phyloP scores from a whole-genome alignment of 805 yeast species.

The Wickerhamomyces chambardii region DNA sequence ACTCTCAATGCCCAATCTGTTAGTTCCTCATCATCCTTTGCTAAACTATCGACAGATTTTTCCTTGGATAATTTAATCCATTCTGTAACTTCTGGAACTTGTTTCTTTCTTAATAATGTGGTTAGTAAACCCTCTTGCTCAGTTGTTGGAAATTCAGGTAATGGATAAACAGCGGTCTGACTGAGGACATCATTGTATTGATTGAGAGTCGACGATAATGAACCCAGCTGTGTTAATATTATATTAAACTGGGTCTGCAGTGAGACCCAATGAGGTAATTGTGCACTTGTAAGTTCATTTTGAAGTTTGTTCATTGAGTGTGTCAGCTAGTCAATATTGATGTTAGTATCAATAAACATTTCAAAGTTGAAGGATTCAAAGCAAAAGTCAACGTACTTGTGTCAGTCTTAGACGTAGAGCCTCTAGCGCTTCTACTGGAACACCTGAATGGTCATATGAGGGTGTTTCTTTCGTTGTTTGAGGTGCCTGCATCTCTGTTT shows the following conservation, averaged over 20 bases:
- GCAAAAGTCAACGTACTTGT: constrained; percentile 23
- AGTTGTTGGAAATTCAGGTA: constrained; percentile 76
- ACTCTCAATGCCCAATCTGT: constrained; percentile 58
- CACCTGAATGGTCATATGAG: constrained; percentile 27
- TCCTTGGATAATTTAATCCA: constrained; percentile 57
- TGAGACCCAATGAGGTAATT: constrained; percentile 48
- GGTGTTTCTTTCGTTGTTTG: constrained; percentile 7
- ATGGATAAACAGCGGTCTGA: constrained; percentile 73
- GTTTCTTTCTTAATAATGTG: constrained; percentile 79
- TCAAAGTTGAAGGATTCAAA: too few species aligned
- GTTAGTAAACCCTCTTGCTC: constrained; percentile 78
- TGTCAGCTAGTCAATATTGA: constrained; percentile 26
- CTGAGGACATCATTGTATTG: constrained; percentile 49
- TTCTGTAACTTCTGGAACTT: constrained; percentile 80
- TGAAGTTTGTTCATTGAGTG: constrained; percentile 52
- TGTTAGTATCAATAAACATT: constrained; percentile 3
- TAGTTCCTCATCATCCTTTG: constrained; percentile 49
- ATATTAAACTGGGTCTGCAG: constrained; percentile 82
- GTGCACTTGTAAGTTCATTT: constrained; percentile 38
- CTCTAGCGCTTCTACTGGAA: constrained; percentile 56
- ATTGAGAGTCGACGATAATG: constrained; percentile 64
- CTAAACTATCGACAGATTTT: constrained; percentile 10
- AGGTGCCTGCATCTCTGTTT: constrained; percentile 8
- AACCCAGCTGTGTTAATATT: constrained; percentile 69
- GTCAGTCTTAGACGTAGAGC: constrained; percentile 53